Conservation (phyloP, 2,329 filamentous ascomycete genomes). For the Helicocarpus griseus region DNA sequence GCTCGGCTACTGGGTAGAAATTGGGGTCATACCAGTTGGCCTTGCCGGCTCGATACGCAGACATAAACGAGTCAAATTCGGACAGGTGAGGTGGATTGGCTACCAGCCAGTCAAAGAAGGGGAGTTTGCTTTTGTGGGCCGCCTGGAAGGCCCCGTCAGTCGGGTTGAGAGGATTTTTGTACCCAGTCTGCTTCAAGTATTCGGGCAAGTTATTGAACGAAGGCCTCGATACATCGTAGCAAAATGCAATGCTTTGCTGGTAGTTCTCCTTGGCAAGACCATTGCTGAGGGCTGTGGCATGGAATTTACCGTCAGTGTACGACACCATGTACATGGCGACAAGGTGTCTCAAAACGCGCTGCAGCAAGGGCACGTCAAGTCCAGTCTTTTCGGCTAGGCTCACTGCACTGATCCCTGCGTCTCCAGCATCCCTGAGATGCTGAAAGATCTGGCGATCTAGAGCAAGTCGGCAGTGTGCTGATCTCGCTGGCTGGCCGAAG, state of each 20-base stretch:
- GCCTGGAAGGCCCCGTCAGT: not conserved
- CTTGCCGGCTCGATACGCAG: not conserved
- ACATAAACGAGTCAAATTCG: not conserved
- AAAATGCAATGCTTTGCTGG: not conserved
- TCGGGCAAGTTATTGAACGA: not conserved
- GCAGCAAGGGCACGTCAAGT: not conserved
- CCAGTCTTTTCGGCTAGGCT: not conserved
- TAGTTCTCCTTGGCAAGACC: not conserved
- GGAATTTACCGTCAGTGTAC: not conserved
- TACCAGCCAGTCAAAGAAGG: not conserved
- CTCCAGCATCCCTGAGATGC: not conserved
- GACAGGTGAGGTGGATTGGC: not conserved
- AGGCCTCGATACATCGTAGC: not conserved
- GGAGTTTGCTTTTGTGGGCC: not conserved
- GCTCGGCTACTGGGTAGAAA: not conserved
- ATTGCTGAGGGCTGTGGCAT: not conserved
- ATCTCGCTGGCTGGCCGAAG: not conserved
- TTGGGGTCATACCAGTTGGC: not conserved
- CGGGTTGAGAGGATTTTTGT: not conserved
- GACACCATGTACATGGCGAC: not conserved
- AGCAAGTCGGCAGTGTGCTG: not conserved
- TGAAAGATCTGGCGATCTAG: not conserved
- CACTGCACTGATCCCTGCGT: not conserved
- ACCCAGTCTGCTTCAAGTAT: not conserved
- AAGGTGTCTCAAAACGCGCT: not conserved